phyloP scores from a whole-genome alignment of 129 eudicot genomes.

The Arctium lappa region DNA sequence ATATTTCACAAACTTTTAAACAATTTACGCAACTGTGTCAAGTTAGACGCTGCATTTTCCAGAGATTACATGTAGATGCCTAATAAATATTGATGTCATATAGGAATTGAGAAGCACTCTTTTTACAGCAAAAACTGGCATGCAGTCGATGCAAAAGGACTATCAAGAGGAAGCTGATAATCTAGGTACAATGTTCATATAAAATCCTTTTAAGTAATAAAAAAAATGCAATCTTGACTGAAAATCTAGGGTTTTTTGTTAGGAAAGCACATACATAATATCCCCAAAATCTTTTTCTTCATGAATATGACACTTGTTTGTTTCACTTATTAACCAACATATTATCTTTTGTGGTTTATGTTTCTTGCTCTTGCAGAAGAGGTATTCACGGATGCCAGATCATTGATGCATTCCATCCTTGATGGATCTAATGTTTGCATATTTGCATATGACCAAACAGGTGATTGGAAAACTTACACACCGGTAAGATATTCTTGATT shows the following conservation, averaged over 20 bases:
- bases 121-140: constrained; percentile 47
- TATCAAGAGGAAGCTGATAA: constrained; percentile 53
- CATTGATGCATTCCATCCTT: constrained; percentile 74
- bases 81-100: background rate
- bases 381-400: constrained; percentile 68
- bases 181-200: constrained; percentile 33
- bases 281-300: constrained; percentile 26
- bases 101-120: constrained; percentile 49
- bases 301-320: background rate
- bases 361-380: constrained; percentile 45
- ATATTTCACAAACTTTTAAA: no score
- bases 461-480: constrained; percentile 79
- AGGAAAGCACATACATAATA: constrained; percentile 48
- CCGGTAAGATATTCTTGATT: constrained; percentile 41
- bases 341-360: constrained; percentile 2
- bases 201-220: background rate
- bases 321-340: constrained; percentile 1
- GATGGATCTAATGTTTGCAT: constrained; percentile 83
- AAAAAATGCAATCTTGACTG: background rate
- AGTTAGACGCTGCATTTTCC: background rate
- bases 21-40: no score
- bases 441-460: constrained; percentile 91
- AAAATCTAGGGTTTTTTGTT: background rate
- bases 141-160: constrained; percentile 42
- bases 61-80: background rate